Evolutionary conservation across 2,329 filamentous ascomycete genomes (phyloP), one percentile per base, ranked within the genome.

Genomic region (Beauveria medogensis): DNA sequence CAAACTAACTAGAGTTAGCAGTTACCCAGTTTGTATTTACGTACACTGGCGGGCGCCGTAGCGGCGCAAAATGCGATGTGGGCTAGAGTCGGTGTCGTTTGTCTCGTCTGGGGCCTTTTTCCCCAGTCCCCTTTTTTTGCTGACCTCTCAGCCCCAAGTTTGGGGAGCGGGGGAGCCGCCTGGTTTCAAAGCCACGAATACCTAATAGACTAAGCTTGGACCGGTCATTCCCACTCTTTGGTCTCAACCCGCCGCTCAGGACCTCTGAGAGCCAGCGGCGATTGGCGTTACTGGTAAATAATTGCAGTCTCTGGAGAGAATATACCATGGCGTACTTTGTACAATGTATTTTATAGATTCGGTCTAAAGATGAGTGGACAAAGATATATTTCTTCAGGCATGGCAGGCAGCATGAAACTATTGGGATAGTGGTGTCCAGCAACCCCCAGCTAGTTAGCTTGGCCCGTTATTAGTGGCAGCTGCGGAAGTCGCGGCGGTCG

Each of bases 51-150:
- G 28, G 34, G 46, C 47, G 55, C 10, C 14, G n/a, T 34, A 24
- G 55, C 55, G 30, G 46, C 55, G 55, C 30, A 57, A 34, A 48
- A 57, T 50, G 55, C 55, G 46, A 57, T 50, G 55, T 44, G 46
- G 46, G 46, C 30, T 34, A 50, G 41, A 56, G 53, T 55, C 52
- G 22, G 52, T 55, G 18, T 55, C 53, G 24, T 46, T 26, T 46
- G 40, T n/a, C 18, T 52, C 24, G n/a, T 37, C 12, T 12, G 4
- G 51, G 51, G 14, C 3, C 14, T 37, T 26, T 28, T 20, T 16
- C 40, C 24, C 22, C 37, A 28, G 14, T 55, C 52, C 53, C 53
- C 24, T 34, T 56, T 47, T 47, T 47, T 46, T 56, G 26, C 37
- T 47, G 43, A 56, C 54, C 28, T 37, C 46, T 43, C 34, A 41